These are phyloP conservation scores for Epichloe festucae DNA, from an alignment of 2,329 filamentous ascomycete species.

Conservation along the genomic window DNA sequence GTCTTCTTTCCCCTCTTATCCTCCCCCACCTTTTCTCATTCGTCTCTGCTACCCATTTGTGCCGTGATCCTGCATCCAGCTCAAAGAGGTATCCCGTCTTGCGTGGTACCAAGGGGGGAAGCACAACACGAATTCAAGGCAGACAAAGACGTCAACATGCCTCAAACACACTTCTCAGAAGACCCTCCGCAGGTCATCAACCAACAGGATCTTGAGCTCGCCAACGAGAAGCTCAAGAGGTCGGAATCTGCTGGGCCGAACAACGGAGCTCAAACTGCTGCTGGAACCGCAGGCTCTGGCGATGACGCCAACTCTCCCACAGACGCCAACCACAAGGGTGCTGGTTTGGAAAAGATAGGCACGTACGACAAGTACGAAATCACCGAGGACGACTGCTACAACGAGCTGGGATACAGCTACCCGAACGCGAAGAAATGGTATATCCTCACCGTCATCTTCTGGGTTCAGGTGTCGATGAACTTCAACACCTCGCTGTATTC, in stretches of 20 bases:
- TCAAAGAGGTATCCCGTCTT: neutral
- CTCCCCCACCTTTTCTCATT: neutral
- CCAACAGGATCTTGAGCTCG: constrained; percentile 20
- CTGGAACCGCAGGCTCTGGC: constrained; percentile 2
- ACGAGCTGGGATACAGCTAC: constrained; percentile 51
- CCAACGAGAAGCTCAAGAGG: constrained; percentile 24
- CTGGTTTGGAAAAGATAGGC: constrained; percentile 21
- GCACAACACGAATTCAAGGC: neutral
- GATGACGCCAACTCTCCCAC: constrained; percentile 6
- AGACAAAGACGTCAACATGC: constrained; percentile 11
- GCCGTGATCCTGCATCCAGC: neutral
- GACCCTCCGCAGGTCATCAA: constrained; percentile 26
- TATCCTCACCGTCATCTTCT: constrained; percentile 59
- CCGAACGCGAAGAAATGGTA: constrained; percentile 54
- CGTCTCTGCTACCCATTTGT: neutral
- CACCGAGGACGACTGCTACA: constrained; percentile 48
- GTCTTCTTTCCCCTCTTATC: neutral
- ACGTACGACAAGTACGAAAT: constrained; percentile 31
- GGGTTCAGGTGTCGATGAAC: constrained; percentile 66
- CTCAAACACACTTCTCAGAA: constrained; percentile 21
- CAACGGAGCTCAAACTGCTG: constrained; percentile 1
- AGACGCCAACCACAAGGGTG: constrained; percentile 20
- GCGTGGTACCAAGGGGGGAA: neutral
- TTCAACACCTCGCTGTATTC: constrained; percentile 67
- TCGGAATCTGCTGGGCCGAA: constrained; percentile 8